Percentiles rank a stretch among this genome's conserved stretches.
Evolutionary conservation across 306 rosid genomes (phyloP).

Genomic region (Inga laurina): DNA sequence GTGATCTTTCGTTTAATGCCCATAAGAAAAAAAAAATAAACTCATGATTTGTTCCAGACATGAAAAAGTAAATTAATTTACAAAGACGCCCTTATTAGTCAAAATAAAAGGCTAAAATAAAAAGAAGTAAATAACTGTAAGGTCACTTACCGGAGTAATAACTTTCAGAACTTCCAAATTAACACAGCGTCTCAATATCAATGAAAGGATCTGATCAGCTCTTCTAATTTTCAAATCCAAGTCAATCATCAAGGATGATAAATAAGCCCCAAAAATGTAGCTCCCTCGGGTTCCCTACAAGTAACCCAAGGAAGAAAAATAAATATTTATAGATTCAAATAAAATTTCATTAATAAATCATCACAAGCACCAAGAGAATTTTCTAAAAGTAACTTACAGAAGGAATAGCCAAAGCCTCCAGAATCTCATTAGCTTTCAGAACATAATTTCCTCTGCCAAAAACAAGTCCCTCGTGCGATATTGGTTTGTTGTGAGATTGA

Average conservation of each 20-base stretch:
- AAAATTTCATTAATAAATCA: background rate
- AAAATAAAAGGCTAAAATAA: background rate
- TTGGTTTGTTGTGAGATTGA: background rate
- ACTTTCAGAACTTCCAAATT: conserved; percentile 15
- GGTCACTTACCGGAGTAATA: conserved; percentile 10
- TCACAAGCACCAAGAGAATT: background rate
- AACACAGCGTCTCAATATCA: background rate
- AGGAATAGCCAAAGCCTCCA: conserved; percentile 20
- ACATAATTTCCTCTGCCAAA: accelerated
- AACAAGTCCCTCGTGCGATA: no score
- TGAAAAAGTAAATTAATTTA: no score
- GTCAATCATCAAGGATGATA: conserved; percentile 23
- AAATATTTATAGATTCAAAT: background rate
- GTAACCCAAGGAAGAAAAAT: background rate
- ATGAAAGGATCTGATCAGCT: background rate
- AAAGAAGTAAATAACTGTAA: background rate
- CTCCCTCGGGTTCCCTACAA: background rate
- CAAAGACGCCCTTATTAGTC: no score
- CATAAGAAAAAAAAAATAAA: no score
- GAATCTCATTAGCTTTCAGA: conserved; percentile 13
- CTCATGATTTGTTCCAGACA: no score
- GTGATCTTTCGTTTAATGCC: no score
- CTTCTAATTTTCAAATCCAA: conserved; percentile 33
- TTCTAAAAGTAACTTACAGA: conserved; percentile 2
- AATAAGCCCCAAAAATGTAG: background rate